Evolutionary conservation across 352 stramenopile species (phyloP).

Genomic region (Globisporangium viniferum): DNA sequence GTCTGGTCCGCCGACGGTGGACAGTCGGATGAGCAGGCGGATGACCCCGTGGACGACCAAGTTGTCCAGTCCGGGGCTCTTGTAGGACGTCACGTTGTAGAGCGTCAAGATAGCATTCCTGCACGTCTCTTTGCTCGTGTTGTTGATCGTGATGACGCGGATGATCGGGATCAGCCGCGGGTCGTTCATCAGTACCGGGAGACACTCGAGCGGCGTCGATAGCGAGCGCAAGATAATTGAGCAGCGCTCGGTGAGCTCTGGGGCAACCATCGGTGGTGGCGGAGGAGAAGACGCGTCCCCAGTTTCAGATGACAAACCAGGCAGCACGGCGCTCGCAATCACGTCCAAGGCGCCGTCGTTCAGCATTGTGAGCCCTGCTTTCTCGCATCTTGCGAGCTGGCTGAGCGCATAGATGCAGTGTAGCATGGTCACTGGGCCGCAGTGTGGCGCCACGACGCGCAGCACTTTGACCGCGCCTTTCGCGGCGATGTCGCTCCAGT

Average conservation of each 20-base stretch:
- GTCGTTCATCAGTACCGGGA: conserved; percentile 51
- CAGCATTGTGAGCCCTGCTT: conserved; percentile 37
- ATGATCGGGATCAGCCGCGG: conserved; percentile 52
- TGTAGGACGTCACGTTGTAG: conserved; percentile 70
- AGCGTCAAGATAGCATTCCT: conserved; percentile 66
- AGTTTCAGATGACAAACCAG: background rate
- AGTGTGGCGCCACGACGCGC: conserved; percentile 36
- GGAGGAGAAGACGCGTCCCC: background rate
- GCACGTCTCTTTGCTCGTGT: conserved; percentile 36
- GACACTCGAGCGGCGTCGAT: conserved; percentile 46
- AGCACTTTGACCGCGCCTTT: conserved; percentile 59
- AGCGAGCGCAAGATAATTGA: conserved; percentile 69
- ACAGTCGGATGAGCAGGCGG: conserved; percentile 60
- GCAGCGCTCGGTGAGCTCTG: conserved; percentile 50
- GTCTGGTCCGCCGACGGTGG: conserved; percentile 40
- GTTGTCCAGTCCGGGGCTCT: conserved; percentile 39
- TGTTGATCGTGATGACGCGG: conserved; percentile 30
- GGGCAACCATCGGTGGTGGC: background rate
- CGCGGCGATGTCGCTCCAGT: conserved; percentile 46
- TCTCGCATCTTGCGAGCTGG: conserved; percentile 59
- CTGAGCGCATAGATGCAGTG: conserved; percentile 64
- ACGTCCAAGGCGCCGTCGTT: conserved; percentile 61
- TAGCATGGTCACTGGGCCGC: conserved; percentile 25
- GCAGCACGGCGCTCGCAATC: conserved; percentile 32
- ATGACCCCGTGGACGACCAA: conserved; percentile 55